phyloP scores from a whole-genome alignment of 2,329 filamentous ascomycete genomes.

The Pyrenophora tritici-repentis region DNA sequence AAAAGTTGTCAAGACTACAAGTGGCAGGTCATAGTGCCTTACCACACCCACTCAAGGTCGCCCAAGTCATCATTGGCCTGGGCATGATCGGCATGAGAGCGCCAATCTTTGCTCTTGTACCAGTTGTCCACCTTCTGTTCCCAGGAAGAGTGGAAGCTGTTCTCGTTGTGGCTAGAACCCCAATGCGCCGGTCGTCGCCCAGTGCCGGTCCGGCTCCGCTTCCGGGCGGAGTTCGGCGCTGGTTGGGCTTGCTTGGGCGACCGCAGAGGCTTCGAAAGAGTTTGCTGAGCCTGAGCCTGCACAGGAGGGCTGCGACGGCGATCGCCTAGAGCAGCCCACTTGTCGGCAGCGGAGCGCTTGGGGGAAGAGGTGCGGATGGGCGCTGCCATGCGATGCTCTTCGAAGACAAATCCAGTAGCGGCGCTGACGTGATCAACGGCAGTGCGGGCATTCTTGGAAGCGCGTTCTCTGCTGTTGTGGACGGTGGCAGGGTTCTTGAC shows the following conservation, averaged over 20 bases:
- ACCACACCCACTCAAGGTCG: constrained; percentile 92
- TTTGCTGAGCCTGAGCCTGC: constrained; percentile 51
- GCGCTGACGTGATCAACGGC: constrained; percentile 69
- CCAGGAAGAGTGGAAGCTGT: constrained; percentile 36
- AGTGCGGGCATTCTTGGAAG: constrained; percentile 45
- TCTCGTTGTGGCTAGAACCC: constrained; percentile 45
- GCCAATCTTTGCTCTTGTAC: constrained; percentile 57
- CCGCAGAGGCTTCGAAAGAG: constrained; percentile 50
- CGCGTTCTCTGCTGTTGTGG: constrained; percentile 54
- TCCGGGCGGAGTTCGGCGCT: constrained; percentile 42
- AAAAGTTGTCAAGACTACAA: constrained; percentile 57
- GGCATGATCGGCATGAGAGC: constrained; percentile 47
- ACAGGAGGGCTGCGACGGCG: constrained; percentile 70
- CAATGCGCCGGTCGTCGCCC: constrained; percentile 46
- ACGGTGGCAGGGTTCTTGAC: constrained; percentile 58
- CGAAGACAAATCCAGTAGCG: constrained; percentile 73
- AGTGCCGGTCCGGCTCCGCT: constrained; percentile 48
- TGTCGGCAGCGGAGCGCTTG: constrained; percentile 72
- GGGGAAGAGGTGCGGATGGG: constrained; percentile 64
- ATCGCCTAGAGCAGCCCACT: constrained; percentile 88
- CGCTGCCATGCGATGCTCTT: constrained; percentile 58
- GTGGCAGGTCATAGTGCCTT: constrained; percentile 70
- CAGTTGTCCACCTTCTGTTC: constrained; percentile 48
- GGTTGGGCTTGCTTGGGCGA: constrained; percentile 41
- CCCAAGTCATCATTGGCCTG: constrained; percentile 66